Percentiles rank a stretch among this genome's conserved stretches.
phyloP scores from a whole-genome alignment of 257 asterid species.

The Eucommia ulmoides region DNA sequence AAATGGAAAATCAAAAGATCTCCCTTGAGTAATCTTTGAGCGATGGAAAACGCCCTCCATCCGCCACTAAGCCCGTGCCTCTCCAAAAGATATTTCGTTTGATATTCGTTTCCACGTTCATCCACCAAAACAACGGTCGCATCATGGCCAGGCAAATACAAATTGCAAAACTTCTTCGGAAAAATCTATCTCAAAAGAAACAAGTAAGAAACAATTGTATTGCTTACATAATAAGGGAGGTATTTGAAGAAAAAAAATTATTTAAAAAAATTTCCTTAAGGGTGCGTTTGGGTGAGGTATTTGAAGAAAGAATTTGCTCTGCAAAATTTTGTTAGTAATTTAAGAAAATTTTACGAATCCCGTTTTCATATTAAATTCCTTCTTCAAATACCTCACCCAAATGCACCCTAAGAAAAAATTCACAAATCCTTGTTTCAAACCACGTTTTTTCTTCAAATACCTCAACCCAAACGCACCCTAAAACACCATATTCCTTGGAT shows the following conservation, averaged over 20 bases:
- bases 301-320: no score
- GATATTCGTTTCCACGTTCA: conserved; percentile 79
- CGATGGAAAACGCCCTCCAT: conserved; percentile 76
- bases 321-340: no score
- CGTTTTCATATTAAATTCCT: no score
- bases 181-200: conserved; percentile 41
- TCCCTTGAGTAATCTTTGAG: conserved; percentile 65
- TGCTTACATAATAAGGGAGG: no score
- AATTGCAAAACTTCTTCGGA: conserved; percentile 48
- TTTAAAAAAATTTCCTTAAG: no score
- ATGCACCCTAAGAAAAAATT: no score
- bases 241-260: no score
- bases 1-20: conserved; percentile 67
- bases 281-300: no score
- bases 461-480: conserved; percentile 4
- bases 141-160: conserved; percentile 50
- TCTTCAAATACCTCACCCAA: no score
- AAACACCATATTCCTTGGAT: conserved; percentile 9
- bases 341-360: no score
- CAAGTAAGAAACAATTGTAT: conserved; percentile 6
- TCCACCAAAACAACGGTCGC: conserved; percentile 52
- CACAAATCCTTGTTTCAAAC: no score
- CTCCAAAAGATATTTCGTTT: conserved; percentile 49
- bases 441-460: no score
- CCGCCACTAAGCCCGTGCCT: conserved; percentile 91